Evolutionary conservation across 768 basidiomycete genomes (phyloP), one percentile per base, ranked within the genome.

Genomic region (Leccinum ochraceum): DNA sequence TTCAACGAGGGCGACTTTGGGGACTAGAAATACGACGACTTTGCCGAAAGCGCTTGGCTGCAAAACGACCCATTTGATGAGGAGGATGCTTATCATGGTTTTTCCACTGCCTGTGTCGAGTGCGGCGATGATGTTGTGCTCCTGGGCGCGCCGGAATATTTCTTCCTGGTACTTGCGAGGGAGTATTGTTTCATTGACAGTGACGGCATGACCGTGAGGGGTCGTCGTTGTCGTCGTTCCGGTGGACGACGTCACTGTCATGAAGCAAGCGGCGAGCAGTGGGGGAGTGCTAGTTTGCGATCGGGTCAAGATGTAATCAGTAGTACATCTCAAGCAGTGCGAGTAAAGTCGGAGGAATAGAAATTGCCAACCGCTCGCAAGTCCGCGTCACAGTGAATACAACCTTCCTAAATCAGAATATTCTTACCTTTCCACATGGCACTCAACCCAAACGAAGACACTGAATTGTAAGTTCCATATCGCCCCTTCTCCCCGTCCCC

Each of bases 391-490:
- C 61, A 42, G 54, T 65, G 71, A 73, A 63, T 68, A 73, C 70
- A 71, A 63, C 67, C 70, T 73, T 69, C 71, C 71, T 67, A 69
- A 71, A 64, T 44, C 26, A 54, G 63, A 61, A 62, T 54, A 34
- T 10, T 54, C 34, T 5, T 60, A 61, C 62, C 55, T n/a, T 8
- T n/a, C 22, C 16, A 26, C 58, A 73, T 90, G 88, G 77, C 87
- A 6, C 75, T 89, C 57, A 93, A 95, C 71, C 83, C 90, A 32
- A 81, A 94, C 80, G 91, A 96, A 79, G 95, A 98, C 74, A 96
- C 95, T 3, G 95, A 98, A 83, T 97, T 98, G 95, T 95, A 74
- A 76, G 91, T 75, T 22, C 28, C 16, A 17, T 34, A 26, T 37
- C 14, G 7, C 54, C 3, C 61, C 28, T 26, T 44, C 17, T 28